phyloP scores from a whole-genome alignment of 176 grass and related monocot species.

The Thinopyrum elongatum region DNA sequence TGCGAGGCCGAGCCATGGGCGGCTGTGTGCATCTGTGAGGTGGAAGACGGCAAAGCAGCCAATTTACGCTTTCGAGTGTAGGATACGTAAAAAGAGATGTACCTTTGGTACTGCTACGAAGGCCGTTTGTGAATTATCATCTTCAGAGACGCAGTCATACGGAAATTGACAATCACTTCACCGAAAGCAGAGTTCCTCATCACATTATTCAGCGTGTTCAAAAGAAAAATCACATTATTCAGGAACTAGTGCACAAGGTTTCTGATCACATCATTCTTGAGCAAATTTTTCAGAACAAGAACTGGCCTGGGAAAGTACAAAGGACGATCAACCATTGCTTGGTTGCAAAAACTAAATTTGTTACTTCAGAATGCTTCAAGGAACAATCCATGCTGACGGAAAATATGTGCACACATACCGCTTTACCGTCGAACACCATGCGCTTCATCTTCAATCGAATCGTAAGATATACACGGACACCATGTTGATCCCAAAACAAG shows the following conservation, averaged over 20 bases:
- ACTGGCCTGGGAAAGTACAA: background rate
- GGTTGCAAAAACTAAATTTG: background rate
- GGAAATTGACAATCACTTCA: background rate
- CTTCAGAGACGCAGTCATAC: background rate
- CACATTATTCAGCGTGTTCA: background rate
- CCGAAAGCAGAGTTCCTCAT: background rate
- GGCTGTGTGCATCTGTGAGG: background rate
- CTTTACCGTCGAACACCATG: background rate
- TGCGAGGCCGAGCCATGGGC: background rate
- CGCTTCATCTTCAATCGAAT: slow-evolving; percentile 3
- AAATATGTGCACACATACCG: background rate
- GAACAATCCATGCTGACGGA: background rate
- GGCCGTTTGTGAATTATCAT: background rate
- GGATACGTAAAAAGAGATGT: background rate
- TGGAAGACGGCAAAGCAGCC: background rate
- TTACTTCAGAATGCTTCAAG: background rate
- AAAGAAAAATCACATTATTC: background rate
- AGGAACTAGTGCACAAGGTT: background rate
- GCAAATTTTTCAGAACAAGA: background rate
- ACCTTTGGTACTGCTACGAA: background rate
- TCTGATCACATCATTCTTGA: background rate
- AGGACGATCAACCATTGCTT: slow-evolving; percentile 6
- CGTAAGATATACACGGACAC: background rate
- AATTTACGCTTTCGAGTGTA: background rate
- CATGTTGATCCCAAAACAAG: background rate